Base-by-base conservation (phyloP, 495 filamentous ascomycete genomes). In the Entonaema liquescens region DNA sequence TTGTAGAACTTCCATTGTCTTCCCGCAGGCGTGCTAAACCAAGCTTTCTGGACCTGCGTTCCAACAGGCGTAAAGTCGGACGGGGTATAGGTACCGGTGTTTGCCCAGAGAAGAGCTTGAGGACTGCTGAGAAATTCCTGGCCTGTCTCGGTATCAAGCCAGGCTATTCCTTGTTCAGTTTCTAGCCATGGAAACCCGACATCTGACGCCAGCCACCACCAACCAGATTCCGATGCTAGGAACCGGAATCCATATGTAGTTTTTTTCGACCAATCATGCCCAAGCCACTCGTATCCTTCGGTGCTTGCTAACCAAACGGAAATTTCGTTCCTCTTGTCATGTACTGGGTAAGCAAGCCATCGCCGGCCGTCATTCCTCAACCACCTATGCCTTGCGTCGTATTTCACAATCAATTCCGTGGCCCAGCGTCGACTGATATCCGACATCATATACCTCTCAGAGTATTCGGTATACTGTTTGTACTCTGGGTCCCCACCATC, bases 201-300 rank as follows among this genome's bases (percentile, higher is more conserved):
- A 2, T 62, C 59, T 1, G 68, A 67, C 23, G 68, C 58, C 26
- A 71, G 26, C 68, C 59, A 71, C 68, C 52, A 71, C 33, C 59
- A 28, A 12, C 58, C 57, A 1, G 68, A 62, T 15, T 47, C 9
- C 11, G 68, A 53, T 7, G 11, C 17, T 7, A 71, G 62, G 26
- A 66, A 67, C 5, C 1, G 4, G 6, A 0, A 44, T 2, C 62
- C 68, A n/a, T n/a, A n/a, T n/a, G n/a, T 15, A 52, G 4, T 1
- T 5, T 4, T 3, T 12, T 23, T 9, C 9, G 5, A 1, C 42
- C 42, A 47, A 2, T 23, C 2, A 47, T 47, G 11, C 3, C 19
- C 42, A 23, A 71, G 68, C 68, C 68, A 71, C 4, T 21, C 38
- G 3, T 62, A 8, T n/a, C 68, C 68, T 19, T 63, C 36, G 5